A percentile compares a stretch with the other conserved stretches of the same genome.
Conservation (phyloP, 2,329 filamentous ascomycete species). For the Mollisiaceae sp. region DNA sequence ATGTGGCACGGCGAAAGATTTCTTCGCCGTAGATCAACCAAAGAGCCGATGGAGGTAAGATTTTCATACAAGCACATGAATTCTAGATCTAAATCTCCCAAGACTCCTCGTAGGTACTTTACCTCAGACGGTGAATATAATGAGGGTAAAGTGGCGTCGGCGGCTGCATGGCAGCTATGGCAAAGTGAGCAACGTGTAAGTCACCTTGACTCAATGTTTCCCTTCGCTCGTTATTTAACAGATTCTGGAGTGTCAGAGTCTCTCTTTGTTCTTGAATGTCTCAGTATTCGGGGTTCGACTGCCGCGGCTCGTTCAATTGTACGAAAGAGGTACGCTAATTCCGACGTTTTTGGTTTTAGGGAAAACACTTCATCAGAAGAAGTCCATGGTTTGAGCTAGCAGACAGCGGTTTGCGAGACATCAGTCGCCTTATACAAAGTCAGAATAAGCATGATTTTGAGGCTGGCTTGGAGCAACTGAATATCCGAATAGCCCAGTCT, state of each 20-base stretch:
- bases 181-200: slow-evolving; percentile 6
- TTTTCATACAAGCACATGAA: neutral
- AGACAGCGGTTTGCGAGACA: slow-evolving; percentile 13
- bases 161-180: slow-evolving; percentile 17
- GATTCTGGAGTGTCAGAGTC: no score
- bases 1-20: slow-evolving; percentile 18
- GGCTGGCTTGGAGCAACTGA: neutral
- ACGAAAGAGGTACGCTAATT: neutral
- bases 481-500: neutral
- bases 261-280: no score
- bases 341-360: neutral
- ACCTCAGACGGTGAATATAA: neutral
- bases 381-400: slow-evolving; percentile 19
- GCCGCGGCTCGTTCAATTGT: neutral
- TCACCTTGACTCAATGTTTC: neutral
- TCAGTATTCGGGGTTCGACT: no score
- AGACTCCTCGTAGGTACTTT: slow-evolving; percentile 22
- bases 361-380: neutral
- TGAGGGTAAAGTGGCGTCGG: slow-evolving; percentile 1
- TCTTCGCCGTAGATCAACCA: slow-evolving; percentile 12
- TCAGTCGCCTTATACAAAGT: slow-evolving; percentile 10
- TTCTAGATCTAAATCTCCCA: neutral
- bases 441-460: neutral
- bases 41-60: slow-evolving; percentile 22
- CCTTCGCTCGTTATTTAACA: no score